Conservation (phyloP, 345 rosid species). For the Eutrema yunnanense region DNA sequence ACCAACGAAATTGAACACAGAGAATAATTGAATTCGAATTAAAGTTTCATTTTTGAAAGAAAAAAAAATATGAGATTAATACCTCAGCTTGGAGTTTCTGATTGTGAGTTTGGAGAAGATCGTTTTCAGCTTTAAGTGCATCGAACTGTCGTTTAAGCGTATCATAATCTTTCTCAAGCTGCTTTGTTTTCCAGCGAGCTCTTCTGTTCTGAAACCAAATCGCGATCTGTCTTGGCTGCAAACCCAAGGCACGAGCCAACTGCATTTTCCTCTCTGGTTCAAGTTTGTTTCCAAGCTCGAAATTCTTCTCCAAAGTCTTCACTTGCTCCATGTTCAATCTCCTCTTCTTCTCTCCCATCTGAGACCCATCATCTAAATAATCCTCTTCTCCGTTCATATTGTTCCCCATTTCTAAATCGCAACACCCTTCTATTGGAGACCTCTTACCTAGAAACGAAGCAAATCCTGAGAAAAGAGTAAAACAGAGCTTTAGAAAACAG, state of each 20-base stretch:
- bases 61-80: conserved; percentile 1
- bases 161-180: conserved; percentile 92
- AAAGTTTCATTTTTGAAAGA: background rate
- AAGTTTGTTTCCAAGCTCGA: conserved; percentile 94
- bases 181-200: conserved; percentile 97
- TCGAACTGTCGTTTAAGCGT: conserved; percentile 77
- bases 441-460: conserved; percentile 82
- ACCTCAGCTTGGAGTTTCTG: conserved; percentile 87
- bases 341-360: conserved; percentile 93
- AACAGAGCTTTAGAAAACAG: background rate
- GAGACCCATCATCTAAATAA: conserved; percentile 88
- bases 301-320: conserved; percentile 87
- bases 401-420: conserved; percentile 35
- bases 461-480: conserved; percentile 45
- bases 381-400: conserved; percentile 67
- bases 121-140: conserved; percentile 69
- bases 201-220: conserved; percentile 98
- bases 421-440: conserved; percentile 58
- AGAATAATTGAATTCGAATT: background rate
- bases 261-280: conserved; percentile 99
- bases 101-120: conserved; percentile 79
- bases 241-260: conserved; percentile 83
- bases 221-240: conserved; percentile 96
- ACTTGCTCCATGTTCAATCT: conserved; percentile 92
- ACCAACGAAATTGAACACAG: background rate